Conservation (phyloP, 2,329 filamentous ascomycete genomes). For the Alternaria solani region DNA sequence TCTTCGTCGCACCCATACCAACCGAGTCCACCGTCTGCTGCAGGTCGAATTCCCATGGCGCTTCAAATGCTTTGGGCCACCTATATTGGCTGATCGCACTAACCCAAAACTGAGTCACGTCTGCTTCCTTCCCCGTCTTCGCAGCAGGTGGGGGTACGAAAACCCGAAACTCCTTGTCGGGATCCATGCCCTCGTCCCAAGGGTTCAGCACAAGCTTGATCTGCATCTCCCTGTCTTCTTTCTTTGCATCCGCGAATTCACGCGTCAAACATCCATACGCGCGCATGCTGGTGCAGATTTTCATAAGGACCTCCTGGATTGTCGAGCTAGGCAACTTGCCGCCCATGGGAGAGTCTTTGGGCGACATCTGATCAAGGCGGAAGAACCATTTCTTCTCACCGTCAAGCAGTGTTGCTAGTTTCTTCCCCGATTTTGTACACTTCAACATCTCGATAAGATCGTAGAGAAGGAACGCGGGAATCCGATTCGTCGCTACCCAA, state of each 20-base stretch:
- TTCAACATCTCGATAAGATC: conserved; percentile 11
- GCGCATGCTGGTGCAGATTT: conserved; percentile 53
- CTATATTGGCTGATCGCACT: conserved; percentile 25
- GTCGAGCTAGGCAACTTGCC: conserved; percentile 5
- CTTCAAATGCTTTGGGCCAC: conserved; percentile 14
- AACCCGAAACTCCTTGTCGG: conserved; percentile 53
- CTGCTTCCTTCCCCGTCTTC: neutral
- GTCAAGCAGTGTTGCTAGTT: conserved; percentile 10
- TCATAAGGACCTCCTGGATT: conserved; percentile 11
- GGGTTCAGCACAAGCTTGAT: conserved; percentile 53
- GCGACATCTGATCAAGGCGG: conserved; percentile 54
- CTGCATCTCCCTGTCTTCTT: conserved; percentile 15
- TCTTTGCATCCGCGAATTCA: conserved; percentile 28
- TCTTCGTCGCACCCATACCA: neutral
- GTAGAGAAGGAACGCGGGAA: neutral
- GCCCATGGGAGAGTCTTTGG: conserved; percentile 49
- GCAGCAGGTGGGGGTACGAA: conserved; percentile 53
- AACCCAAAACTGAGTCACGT: conserved; percentile 1
- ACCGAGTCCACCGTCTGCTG: conserved; percentile 8
- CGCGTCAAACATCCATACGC: conserved; percentile 46
- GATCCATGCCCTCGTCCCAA: conserved; percentile 53
- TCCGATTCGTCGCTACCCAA: conserved; percentile 7
- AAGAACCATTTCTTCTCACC: conserved; percentile 46
- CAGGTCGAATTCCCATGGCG: neutral
- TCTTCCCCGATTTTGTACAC: conserved; percentile 6